Evolutionary conservation across 1,284 basidiomycete species (phyloP), one percentile per base, ranked within the genome.

Genomic region (Trichosporon inkin): DNA sequence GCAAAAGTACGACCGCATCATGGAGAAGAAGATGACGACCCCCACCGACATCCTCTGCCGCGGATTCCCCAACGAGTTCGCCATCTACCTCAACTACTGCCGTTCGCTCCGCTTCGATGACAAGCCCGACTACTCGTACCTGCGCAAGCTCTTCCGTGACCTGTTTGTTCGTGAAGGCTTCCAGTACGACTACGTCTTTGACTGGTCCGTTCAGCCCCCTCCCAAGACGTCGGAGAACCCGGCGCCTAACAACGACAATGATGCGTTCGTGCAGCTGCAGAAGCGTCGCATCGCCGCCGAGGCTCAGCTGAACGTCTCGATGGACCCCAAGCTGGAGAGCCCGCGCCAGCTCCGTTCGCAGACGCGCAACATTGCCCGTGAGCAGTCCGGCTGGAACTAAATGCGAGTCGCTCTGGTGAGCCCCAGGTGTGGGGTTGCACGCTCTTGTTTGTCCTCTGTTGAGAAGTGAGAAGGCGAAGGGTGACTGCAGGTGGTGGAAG

Each of bases 21-120:
- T 96, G 92, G 94, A 97, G 82, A 98, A 97, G 86, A 80, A 73
- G 94, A 97, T 97, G 93, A 96, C 93, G 34, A 96, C 93, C 0
- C 92, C 94, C 19, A 97, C 92, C 60, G 92, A 96, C 76, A 83
- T 93, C 60, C 85, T 98, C 24, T 96, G 93, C 82, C 92, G 92
- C 68, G 92, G 91, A 34, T 96, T 94, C 85, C 93, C 94, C 67
- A 93, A 93, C 80, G 94, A 97, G 81, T 96, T 96, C 69, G 92
- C 91, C 53, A 95, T 96, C 71, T 97, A 96, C 85, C 82, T 97
- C 72, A 97, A 96, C 82, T 97, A 96, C 81, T 93, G 91, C 67
- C 90, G 94, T 64, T 92, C 92, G 53, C 87, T 97, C 62, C 90
- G 93, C 71, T 97, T 97, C 79, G 93, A 97, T 75, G 94, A 97